Conservation (phyloP, 805 yeast species). For the Henningerozyma blattae region DNA sequence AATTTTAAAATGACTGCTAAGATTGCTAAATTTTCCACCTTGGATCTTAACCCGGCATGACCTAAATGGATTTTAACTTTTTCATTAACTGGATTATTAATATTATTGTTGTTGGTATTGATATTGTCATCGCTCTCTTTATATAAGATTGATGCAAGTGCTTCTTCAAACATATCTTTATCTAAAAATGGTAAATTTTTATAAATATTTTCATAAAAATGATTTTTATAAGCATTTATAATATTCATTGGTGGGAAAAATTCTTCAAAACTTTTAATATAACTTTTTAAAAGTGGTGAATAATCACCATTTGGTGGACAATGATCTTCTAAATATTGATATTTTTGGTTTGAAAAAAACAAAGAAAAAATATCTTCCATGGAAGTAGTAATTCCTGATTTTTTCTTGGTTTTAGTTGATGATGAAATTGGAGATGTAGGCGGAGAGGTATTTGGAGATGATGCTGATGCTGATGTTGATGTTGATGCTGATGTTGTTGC, state of each 20-base stretch:
- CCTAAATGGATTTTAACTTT: constrained; percentile 17
- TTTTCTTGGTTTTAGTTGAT: not conserved
- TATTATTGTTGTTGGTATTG: no score
- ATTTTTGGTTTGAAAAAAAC: constrained; percentile 5
- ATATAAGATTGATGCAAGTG: constrained; percentile 12
- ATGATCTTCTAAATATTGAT: constrained; percentile 18
- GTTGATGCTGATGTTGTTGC: not conserved
- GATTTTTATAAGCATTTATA: constrained; percentile 14
- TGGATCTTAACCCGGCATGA: constrained; percentile 15
- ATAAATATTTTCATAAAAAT: constrained; percentile 18
- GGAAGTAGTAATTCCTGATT: not conserved
- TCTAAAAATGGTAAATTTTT: constrained; percentile 21
- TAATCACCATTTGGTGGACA: constrained; percentile 12
- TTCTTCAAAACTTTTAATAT: constrained; percentile 13
- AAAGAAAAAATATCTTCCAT: not conserved
- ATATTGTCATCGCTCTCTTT: constrained; percentile 3
- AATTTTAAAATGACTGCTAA: constrained; percentile 18
- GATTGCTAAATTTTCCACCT: constrained; percentile 18
- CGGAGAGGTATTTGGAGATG: not conserved
- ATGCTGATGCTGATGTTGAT: not conserved
- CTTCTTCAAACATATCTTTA: constrained; percentile 18
- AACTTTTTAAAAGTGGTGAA: constrained; percentile 14
- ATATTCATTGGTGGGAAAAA: constrained; percentile 17
- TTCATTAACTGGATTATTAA: not conserved
- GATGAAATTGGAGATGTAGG: no score